Evolutionary conservation across 23 red algal species (phyloP).

Genomic region (Gracilariopsis chorda): DNA sequence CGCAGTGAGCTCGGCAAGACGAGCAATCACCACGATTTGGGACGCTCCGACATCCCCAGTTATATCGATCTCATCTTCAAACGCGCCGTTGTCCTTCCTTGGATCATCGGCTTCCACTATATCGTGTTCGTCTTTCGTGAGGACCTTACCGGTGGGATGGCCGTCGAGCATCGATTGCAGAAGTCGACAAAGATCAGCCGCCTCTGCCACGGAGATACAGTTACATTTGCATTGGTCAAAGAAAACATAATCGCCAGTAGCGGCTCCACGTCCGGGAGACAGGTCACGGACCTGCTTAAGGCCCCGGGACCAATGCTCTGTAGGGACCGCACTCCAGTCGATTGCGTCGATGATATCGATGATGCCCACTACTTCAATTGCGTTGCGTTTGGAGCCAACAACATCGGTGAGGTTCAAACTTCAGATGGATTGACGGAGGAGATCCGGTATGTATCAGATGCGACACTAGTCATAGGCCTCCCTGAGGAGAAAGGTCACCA

Average conservation of each 20-base stretch:
- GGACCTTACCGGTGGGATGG: not conserved
- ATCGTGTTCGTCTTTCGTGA: not conserved
- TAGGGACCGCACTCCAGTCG: not conserved
- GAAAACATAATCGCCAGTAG: not conserved
- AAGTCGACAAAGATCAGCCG: too few species aligned
- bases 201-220: not conserved
- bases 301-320: not conserved
- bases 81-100: too few species aligned
- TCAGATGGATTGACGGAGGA: not conserved
- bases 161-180: not conserved
- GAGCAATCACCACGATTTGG: too few species aligned
- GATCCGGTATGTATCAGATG: not conserved
- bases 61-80: too few species aligned
- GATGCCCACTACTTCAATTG: not conserved
- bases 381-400: not conserved
- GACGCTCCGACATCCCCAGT: too few species aligned
- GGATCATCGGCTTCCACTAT: not conserved
- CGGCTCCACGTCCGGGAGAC: not conserved
- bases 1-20: too few species aligned
- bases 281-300: not conserved
- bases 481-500: not conserved
- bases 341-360: not conserved
- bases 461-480: not conserved
- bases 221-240: not conserved
- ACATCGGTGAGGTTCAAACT: not conserved